Conservation (phyloP, 768 basidiomycete species). For the Cubamyces lactineus region DNA sequence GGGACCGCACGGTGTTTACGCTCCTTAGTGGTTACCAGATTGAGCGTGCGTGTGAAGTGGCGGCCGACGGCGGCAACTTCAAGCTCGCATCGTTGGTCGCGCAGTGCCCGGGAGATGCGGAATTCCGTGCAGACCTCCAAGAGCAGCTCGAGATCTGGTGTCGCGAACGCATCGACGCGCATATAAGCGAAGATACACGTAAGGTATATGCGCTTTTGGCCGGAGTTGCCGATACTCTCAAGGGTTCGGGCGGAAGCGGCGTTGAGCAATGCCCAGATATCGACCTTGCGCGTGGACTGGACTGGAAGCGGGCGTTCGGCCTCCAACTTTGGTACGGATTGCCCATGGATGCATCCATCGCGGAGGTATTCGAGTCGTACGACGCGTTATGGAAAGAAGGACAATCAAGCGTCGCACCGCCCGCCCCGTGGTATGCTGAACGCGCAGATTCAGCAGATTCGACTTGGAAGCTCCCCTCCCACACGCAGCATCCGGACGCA, state of each 20-base stretch:
- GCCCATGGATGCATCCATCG: constrained; percentile 68
- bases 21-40: constrained; percentile 88
- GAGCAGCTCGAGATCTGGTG: constrained; percentile 85
- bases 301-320: constrained; percentile 95
- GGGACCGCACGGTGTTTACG: constrained; percentile 65
- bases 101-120: constrained; percentile 79
- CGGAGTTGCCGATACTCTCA: constrained; percentile 67
- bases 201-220: constrained; percentile 84
- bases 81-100: constrained; percentile 89
- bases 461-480: constrained; percentile 47
- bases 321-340: constrained; percentile 89
- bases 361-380: constrained; percentile 69
- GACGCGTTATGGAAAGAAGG: constrained; percentile 45
- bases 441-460: constrained; percentile 27
- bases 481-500: constrained; percentile 62
- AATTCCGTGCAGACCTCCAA: constrained; percentile 71
- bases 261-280: constrained; percentile 58
- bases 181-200: constrained; percentile 68
- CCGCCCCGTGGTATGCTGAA: constrained; percentile 63
- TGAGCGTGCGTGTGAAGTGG: constrained; percentile 76
- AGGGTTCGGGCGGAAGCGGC: constrained; percentile 55
- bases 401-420: constrained; percentile 49
- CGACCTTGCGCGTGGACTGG: constrained; percentile 69
- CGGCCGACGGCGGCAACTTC: constrained; percentile 74
- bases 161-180: constrained; percentile 69